A percentile compares a stretch with the other conserved stretches of the same genome.
Conservation (phyloP, 371 early-diverging fungal genomes). For the Lichtheimia hyalospora region DNA sequence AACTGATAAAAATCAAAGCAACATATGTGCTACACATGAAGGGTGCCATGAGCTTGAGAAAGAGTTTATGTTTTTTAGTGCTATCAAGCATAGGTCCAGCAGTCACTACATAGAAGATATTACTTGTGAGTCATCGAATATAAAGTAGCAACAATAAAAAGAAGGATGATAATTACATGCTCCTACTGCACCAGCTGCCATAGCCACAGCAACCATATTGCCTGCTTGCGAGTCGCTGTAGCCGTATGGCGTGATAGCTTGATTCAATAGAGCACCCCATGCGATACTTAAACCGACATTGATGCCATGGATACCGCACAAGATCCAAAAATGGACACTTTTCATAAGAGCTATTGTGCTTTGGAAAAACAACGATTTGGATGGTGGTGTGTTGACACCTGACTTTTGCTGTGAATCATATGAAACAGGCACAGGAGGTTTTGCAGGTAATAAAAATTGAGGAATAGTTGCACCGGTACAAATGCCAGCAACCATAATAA, state of each 20-base stretch:
- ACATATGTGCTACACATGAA: conserved; percentile 52
- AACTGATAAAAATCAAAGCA: conserved; percentile 51
- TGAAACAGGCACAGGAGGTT: conserved; percentile 52
- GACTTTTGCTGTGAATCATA: background rate
- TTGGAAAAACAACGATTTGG: conserved; percentile 33
- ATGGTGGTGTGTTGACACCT: background rate
- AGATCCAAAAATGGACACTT: conserved; percentile 55
- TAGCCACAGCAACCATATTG: conserved; percentile 55
- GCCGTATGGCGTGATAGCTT: conserved; percentile 64
- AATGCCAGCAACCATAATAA: conserved; percentile 50
- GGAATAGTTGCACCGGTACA: conserved; percentile 46
- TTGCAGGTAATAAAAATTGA: conserved; percentile 44
- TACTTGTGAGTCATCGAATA: background rate
- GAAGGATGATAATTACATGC: conserved; percentile 28
- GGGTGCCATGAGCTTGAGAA: conserved; percentile 50
- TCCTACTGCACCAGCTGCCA: conserved; percentile 56
- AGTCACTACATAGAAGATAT: conserved; percentile 21
- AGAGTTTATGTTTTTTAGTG: conserved; percentile 50
- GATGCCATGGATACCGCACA: conserved; percentile 55
- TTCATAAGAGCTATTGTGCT: conserved; percentile 46
- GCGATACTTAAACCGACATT: conserved; percentile 67
- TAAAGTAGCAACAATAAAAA: background rate
- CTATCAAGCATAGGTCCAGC: conserved; percentile 54
- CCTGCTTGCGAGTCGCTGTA: conserved; percentile 61
- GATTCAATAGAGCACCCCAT: conserved; percentile 60